These are phyloP conservation scores for Atkinsonella texensis DNA, from an alignment of 2,329 filamentous ascomycete genomes.

Conservation along the genomic window DNA sequence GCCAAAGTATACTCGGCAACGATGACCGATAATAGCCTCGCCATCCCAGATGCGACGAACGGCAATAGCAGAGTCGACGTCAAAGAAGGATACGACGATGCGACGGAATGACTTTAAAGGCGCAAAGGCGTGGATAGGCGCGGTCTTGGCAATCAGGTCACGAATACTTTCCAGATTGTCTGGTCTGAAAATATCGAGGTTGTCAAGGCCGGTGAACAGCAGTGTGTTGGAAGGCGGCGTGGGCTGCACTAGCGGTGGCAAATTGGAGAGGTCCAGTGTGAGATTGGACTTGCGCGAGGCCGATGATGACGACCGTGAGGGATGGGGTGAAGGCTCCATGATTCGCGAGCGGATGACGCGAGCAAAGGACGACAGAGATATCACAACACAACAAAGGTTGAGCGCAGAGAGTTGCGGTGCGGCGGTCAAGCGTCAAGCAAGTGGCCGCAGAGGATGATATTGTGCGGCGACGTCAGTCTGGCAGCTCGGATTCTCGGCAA, in stretches of 20 bases:
- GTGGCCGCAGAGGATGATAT: not conserved
- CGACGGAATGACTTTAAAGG: constrained; percentile 74
- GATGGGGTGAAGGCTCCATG: constrained; percentile 26
- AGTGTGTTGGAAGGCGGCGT: constrained; percentile 72
- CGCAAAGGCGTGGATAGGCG: constrained; percentile 64
- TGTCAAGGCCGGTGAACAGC: constrained; percentile 68
- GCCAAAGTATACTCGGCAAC: constrained; percentile 58
- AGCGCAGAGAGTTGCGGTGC: not conserved
- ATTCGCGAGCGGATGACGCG: constrained; percentile 8
- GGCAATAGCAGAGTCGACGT: constrained; percentile 53
- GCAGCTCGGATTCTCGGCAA: not conserved
- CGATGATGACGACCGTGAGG: constrained; percentile 32
- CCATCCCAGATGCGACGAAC: constrained; percentile 65
- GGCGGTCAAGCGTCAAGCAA: not conserved
- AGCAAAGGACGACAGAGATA: not conserved
- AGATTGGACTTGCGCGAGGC: constrained; percentile 38
- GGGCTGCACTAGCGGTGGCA: constrained; percentile 59
- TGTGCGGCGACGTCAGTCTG: not conserved
- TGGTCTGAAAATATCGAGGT: constrained; percentile 60
- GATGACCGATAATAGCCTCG: constrained; percentile 58
- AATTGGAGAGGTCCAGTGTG: constrained; percentile 59
- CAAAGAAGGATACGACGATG: constrained; percentile 69
- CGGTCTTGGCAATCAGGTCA: constrained; percentile 56
- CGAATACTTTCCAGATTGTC: constrained; percentile 64
- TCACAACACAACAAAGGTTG: not conserved